These are phyloP conservation scores for Candida ascalaphidarum DNA, from an alignment of 805 yeast genomes.

Conservation along the genomic window DNA sequence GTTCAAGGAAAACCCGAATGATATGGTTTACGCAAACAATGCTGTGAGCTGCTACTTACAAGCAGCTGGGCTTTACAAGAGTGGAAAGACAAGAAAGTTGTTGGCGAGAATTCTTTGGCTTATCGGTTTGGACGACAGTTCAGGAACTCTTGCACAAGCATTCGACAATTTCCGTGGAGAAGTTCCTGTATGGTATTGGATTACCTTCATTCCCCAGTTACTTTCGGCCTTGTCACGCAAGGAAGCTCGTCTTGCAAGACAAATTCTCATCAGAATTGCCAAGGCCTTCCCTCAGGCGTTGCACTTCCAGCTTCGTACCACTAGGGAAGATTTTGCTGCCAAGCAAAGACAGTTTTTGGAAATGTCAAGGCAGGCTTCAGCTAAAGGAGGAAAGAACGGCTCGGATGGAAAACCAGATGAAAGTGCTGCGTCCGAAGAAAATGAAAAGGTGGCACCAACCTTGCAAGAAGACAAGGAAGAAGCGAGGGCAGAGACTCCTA, in stretches of 20 bases:
- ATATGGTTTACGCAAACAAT: constrained; percentile 78
- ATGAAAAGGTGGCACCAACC: too few species aligned
- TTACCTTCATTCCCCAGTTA: constrained; percentile 91
- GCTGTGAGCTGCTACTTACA: constrained; percentile 94
- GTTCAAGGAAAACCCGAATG: constrained; percentile 74
- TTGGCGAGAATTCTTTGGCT: constrained; percentile 91
- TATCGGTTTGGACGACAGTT: constrained; percentile 79
- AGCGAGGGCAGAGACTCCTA: neutral
- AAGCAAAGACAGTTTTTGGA: constrained; percentile 66
- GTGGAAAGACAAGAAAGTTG: constrained; percentile 79
- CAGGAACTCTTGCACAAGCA: constrained; percentile 75
- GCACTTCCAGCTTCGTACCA: constrained; percentile 91
- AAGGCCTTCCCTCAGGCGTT: constrained; percentile 96
- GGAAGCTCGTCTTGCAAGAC: constrained; percentile 85
- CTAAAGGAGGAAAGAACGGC: constrained; percentile 2
- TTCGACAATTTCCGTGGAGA: constrained; percentile 92
- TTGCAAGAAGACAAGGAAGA: too few species aligned
- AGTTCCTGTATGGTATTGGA: constrained; percentile 99
- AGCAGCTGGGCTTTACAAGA: constrained; percentile 95
- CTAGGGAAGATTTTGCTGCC: constrained; percentile 87
- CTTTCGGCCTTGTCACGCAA: constrained; percentile 82
- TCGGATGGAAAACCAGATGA: neutral
- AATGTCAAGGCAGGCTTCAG: constrained; percentile 16
- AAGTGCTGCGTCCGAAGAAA: too few species aligned
- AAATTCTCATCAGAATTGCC: constrained; percentile 83